These are phyloP conservation scores for Ceratocystis cubensis DNA, from an alignment of 2,329 filamentous ascomycete genomes.

Conservation along the genomic window DNA sequence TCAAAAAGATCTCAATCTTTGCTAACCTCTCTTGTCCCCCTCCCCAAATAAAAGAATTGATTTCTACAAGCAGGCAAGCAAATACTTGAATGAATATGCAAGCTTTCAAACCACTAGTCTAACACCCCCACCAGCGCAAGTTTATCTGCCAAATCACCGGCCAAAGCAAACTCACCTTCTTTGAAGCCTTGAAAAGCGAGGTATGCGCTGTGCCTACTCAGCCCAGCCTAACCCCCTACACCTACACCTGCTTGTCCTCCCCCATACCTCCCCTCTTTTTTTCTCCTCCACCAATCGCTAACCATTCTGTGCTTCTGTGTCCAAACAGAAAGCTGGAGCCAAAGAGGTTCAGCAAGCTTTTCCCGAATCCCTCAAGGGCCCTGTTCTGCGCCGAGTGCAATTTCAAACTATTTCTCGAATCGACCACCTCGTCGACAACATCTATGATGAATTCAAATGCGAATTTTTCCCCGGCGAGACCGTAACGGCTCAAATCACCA, in stretches of 20 bases:
- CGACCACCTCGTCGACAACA: conserved; percentile 60
- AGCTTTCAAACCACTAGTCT: not conserved
- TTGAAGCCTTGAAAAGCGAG: conserved; percentile 84
- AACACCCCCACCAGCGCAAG: conserved; percentile 44
- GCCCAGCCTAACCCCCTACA: conserved; percentile 21
- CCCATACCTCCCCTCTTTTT: not conserved
- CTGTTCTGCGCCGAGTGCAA: conserved; percentile 80
- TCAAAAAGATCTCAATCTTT: not conserved
- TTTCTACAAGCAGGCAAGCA: conserved; percentile 75
- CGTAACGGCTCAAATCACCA: conserved; percentile 58
- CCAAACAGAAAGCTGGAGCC: conserved; percentile 55
- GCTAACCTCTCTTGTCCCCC: not conserved
- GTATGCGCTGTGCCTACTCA: conserved; percentile 38
- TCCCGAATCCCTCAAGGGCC: conserved; percentile 79
- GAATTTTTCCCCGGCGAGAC: conserved; percentile 86
- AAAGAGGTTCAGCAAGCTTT: conserved; percentile 85
- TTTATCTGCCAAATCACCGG: conserved; percentile 97
- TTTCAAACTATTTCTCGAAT: conserved; percentile 82
- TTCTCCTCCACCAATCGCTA: conserved; percentile 1
- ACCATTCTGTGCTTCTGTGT: conserved; percentile 16
- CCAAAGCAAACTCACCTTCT: conserved; percentile 81
- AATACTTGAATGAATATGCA: not conserved
- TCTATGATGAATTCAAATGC: conserved; percentile 68
- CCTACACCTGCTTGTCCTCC: not conserved
- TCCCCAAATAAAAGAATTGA: conserved; percentile 55